phyloP scores from a whole-genome alignment of 208 protist species.

The Herpetomonas muscarum region DNA sequence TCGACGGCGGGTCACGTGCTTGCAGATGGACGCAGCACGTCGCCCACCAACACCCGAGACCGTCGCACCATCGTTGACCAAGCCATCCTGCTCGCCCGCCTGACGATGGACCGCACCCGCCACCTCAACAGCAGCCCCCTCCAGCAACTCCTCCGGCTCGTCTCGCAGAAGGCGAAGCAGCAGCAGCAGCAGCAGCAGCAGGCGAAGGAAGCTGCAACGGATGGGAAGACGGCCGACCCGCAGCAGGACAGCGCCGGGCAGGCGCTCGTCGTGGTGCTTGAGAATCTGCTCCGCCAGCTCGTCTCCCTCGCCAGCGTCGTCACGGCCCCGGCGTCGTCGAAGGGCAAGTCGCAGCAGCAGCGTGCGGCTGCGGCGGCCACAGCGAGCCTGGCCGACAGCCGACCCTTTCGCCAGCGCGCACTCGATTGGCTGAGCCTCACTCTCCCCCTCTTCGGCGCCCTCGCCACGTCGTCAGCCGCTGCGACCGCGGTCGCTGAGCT shows the following conservation, averaged over 20 bases:
- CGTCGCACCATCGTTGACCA: conserved; percentile 18
- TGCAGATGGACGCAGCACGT: too few relatives aligned
- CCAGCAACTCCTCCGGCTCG: conserved; percentile 51
- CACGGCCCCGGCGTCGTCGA: not conserved
- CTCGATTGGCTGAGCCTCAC: not conserved
- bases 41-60: not conserved
- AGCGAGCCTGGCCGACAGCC: not conserved
- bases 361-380: too few relatives aligned
- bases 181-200: not conserved
- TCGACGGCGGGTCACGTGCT: conserved; percentile 13
- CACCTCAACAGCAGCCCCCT: conserved; percentile 52
- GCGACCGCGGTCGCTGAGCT: not conserved
- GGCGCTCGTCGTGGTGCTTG: conserved; percentile 15
- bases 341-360: too few relatives aligned
- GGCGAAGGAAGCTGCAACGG: not conserved
- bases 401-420: not conserved
- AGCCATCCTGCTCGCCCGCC: conserved; percentile 54
- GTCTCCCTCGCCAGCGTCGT: conserved; percentile 11
- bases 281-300: conserved; percentile 11
- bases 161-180: conserved; percentile 1
- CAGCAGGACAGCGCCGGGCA: too few relatives aligned
- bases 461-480: not conserved
- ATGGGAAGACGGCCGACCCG: not conserved
- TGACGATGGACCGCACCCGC: conserved; percentile 55
- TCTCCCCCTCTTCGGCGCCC: not conserved